Evolutionary conservation across 2,329 filamentous ascomycete species (phyloP).

Genomic region (Botryotinia globosa): DNA sequence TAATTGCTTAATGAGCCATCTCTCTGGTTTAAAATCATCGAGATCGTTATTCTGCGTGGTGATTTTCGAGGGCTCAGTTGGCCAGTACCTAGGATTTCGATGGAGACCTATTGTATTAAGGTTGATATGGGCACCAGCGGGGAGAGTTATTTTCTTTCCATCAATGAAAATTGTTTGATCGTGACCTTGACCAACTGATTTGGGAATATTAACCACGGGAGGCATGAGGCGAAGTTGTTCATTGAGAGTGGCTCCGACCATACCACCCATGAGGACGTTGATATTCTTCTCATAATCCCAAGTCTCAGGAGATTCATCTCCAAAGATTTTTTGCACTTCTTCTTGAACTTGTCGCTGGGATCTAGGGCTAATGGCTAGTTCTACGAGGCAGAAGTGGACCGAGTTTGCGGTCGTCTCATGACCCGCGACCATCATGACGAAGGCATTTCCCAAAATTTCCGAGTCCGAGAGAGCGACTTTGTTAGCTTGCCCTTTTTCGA

Average conservation of each 20-base stretch:
- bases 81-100: constrained; percentile 57
- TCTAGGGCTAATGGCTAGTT: constrained; percentile 62
- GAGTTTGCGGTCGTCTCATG: constrained; percentile 79
- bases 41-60: constrained; percentile 55
- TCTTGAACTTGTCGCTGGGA: constrained; percentile 65
- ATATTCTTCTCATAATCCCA: constrained; percentile 73
- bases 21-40: constrained; percentile 52
- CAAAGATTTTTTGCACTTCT: constrained; percentile 66
- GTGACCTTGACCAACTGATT: constrained; percentile 50
- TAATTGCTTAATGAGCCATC: constrained; percentile 59
- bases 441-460: constrained; percentile 72
- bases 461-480: constrained; percentile 54
- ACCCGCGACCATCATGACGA: constrained; percentile 67
- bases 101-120: constrained; percentile 47
- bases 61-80: constrained; percentile 47
- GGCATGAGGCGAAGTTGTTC: constrained; percentile 73
- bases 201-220: constrained; percentile 69
- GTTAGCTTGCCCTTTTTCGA: constrained; percentile 51
- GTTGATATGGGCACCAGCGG: constrained; percentile 42
- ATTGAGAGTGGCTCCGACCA: constrained; percentile 73
- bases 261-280: constrained; percentile 62
- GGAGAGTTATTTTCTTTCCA: constrained; percentile 27
- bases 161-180: constrained; percentile 53
- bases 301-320: constrained; percentile 52
- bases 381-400: constrained; percentile 67